These are phyloP conservation scores for Elaeis guineensis DNA, from an alignment of 176 grass and related monocot species.

Conservation along the genomic window DNA sequence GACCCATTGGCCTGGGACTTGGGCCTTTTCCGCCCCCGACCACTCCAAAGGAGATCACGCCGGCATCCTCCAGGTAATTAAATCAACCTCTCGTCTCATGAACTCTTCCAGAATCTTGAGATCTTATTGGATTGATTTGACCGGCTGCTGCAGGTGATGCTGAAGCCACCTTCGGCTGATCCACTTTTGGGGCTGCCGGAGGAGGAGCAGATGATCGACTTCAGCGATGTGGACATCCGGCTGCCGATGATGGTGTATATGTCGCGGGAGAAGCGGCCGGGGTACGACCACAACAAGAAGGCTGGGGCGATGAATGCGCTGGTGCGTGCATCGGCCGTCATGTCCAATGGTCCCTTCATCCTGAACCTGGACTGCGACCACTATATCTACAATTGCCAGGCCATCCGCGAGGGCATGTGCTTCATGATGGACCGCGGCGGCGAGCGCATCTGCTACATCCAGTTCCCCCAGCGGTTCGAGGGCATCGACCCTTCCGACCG, in stretches of 20 bases:
- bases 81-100: neutral
- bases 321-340: slow-evolving; percentile 74
- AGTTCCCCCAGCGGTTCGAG: slow-evolving; percentile 87
- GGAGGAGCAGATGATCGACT: slow-evolving; percentile 73
- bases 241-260: slow-evolving; percentile 87
- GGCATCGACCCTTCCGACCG: slow-evolving; percentile 94
- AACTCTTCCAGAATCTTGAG: too few relatives aligned
- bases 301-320: slow-evolving; percentile 93
- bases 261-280: slow-evolving; percentile 70
- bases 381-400: slow-evolving; percentile 83
- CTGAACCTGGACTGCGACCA: slow-evolving; percentile 99
- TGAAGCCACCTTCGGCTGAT: slow-evolving; percentile 65
- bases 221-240: slow-evolving; percentile 78
- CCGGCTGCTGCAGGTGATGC: slow-evolving; percentile 45
- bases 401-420: slow-evolving; percentile 83
- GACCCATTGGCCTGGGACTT: slow-evolving; percentile 83
- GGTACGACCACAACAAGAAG: slow-evolving; percentile 99
- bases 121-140: too few relatives aligned
- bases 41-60: slow-evolving; percentile 82
- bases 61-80: slow-evolving; percentile 60
- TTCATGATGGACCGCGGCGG: slow-evolving; percentile 91
- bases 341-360: slow-evolving; percentile 93
- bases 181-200: slow-evolving; percentile 64
- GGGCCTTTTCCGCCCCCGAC: slow-evolving; percentile 43
- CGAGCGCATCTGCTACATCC: slow-evolving; percentile 83